phyloP scores from a whole-genome alignment of 2,329 filamentous ascomycete species.

The Colletotrichum sp. region DNA sequence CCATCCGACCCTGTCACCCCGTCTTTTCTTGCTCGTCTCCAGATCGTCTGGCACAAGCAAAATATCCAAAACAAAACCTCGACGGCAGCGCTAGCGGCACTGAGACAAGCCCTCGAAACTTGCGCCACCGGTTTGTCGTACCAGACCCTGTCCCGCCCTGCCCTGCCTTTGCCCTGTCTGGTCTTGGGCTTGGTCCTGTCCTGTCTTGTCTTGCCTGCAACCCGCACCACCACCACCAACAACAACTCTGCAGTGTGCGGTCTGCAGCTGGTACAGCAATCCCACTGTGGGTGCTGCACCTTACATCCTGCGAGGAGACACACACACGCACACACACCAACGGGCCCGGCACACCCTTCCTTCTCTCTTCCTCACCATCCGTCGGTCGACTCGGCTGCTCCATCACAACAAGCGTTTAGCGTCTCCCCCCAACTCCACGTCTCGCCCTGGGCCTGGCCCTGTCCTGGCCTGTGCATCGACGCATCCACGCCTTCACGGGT shows the following conservation, averaged over 20 bases:
- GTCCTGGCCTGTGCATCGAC: neutral
- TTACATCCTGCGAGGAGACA: neutral
- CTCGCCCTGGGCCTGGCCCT: neutral
- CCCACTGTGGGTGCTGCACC: neutral
- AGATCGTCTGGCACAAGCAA: neutral
- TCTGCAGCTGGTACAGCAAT: neutral
- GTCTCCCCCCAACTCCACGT: neutral
- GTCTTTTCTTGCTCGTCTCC: neutral
- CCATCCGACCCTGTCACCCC: neutral
- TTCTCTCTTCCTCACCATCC: neutral
- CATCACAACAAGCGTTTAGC: neutral
- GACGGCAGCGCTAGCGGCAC: conserved; percentile 1
- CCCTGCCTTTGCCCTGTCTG: neutral
- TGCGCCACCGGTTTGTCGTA: conserved; percentile 8
- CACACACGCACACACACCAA: neutral
- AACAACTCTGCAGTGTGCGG: neutral
- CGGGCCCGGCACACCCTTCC: neutral
- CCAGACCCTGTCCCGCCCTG: neutral
- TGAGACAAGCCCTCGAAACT: conserved; percentile 11
- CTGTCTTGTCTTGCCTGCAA: neutral
- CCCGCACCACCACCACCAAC: neutral
- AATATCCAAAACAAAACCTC: neutral
- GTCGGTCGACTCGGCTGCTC: conserved; percentile 6
- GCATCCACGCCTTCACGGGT: neutral
- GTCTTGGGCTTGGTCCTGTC: neutral